Evolutionary conservation across 345 rosid species (phyloP).

Genomic region (Melastoma malabathricum): DNA sequence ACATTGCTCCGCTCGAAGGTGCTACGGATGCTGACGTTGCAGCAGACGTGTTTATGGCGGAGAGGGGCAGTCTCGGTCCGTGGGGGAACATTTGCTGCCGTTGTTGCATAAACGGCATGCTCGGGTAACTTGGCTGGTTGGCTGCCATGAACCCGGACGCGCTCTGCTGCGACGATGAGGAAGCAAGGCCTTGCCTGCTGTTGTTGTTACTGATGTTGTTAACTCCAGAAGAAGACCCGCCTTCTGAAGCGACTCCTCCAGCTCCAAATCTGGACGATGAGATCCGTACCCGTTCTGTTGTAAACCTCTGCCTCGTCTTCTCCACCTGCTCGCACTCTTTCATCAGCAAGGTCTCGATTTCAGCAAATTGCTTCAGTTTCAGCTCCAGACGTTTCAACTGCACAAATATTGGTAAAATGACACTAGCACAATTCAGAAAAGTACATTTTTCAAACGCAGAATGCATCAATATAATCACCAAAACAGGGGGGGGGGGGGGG

Average conservation of each 20-base stretch:
- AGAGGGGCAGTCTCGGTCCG: constrained; percentile 66
- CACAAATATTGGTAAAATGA: no score
- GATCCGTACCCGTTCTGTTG: constrained; percentile 59
- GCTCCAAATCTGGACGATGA: constrained; percentile 48
- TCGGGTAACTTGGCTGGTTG: constrained; percentile 52
- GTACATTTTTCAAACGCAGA: no score
- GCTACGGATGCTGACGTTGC: constrained; percentile 33
- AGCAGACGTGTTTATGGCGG: constrained; percentile 33
- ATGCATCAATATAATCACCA: neutral
- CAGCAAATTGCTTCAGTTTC: constrained; percentile 98
- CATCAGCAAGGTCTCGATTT: constrained; percentile 81
- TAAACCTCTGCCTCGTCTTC: constrained; percentile 74
- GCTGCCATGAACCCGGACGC: constrained; percentile 33
- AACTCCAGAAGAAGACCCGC: constrained; percentile 32
- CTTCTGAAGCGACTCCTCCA: constrained; percentile 35
- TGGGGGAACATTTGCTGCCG: constrained; percentile 51
- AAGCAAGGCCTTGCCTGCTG: constrained; percentile 39
- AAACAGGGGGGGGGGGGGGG: neutral
- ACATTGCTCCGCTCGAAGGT: constrained; percentile 8
- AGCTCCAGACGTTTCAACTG: constrained; percentile 96
- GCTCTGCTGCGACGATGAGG: constrained; percentile 53
- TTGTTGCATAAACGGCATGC: constrained; percentile 72
- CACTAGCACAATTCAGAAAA: no score
- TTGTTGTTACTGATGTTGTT: constrained; percentile 33
- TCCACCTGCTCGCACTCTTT: constrained; percentile 97